Conservation (phyloP, 768 basidiomycete species). For the Omphalotus guepiniiformis region DNA sequence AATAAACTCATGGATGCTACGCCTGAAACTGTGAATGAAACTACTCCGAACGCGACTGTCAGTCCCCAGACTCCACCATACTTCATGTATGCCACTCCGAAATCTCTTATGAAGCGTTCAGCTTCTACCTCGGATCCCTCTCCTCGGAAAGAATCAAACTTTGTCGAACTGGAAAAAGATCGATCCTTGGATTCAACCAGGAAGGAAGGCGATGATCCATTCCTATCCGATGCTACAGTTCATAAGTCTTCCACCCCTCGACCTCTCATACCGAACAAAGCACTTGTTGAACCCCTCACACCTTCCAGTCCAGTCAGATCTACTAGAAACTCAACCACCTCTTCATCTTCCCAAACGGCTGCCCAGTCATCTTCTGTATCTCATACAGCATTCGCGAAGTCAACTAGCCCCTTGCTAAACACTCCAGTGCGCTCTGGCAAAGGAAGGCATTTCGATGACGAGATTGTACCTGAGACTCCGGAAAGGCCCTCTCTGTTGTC, state of each 20-base stretch:
- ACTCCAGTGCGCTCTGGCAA: not conserved
- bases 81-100: not conserved
- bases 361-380: not conserved
- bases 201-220: too few relatives aligned
- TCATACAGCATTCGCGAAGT: not conserved
- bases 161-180: not conserved
- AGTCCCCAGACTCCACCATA: not conserved
- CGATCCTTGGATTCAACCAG: not conserved
- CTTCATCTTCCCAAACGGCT: not conserved
- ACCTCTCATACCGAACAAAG: not conserved
- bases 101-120: not conserved
- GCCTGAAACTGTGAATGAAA: not conserved
- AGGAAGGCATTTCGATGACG: not conserved
- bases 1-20: slow-evolving; percentile 2
- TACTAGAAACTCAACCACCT: not conserved
- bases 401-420: not conserved
- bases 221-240: too few relatives aligned
- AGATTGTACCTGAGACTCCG: slow-evolving; percentile 2
- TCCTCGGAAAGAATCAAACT: not conserved
- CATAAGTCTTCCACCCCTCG: not conserved
- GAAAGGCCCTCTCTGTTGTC: not conserved
- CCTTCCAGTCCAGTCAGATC: not conserved
- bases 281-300: not conserved
- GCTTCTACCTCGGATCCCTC: not conserved
- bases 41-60: not conserved